Evolutionary conservation across 306 rosid species (phyloP).

Genomic region (Ormosia semicastrata): DNA sequence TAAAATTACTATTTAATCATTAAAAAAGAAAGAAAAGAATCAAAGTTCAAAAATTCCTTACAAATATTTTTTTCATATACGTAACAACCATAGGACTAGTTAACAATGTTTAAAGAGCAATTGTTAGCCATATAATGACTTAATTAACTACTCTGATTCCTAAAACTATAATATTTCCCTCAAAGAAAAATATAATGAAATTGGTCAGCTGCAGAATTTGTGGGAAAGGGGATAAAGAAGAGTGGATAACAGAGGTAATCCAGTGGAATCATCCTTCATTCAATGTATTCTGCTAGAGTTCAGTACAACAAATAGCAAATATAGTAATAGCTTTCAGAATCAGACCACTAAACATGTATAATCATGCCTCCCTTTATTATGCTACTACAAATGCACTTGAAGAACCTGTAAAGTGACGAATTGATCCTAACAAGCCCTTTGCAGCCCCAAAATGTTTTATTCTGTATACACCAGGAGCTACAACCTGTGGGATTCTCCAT

Average conservation of each 20-base stretch:
- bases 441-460: constrained; percentile 89
- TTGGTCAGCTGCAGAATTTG: not conserved
- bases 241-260: not conserved
- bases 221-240: not conserved
- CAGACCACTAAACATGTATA: not conserved
- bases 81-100: not conserved
- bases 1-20: too few relatives aligned
- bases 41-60: not conserved
- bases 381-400: constrained; percentile 84
- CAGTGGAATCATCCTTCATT: constrained; percentile 16
- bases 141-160: not conserved
- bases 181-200: not conserved
- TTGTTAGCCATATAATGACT: not conserved
- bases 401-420: constrained; percentile 80
- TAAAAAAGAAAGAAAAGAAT: not conserved
- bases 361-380: constrained; percentile 31
- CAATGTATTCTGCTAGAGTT: not conserved
- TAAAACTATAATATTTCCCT: not conserved
- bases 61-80: not conserved
- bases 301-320: not conserved
- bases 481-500: constrained; percentile 76
- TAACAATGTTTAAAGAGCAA: not conserved
- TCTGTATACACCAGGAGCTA: constrained; percentile 72
- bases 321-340: not conserved
- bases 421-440: constrained; percentile 57